A percentile compares a stretch with the other conserved stretches of the same genome.
phyloP scores from a whole-genome alignment of 306 rosid species.

The Vachellia collinsii region DNA sequence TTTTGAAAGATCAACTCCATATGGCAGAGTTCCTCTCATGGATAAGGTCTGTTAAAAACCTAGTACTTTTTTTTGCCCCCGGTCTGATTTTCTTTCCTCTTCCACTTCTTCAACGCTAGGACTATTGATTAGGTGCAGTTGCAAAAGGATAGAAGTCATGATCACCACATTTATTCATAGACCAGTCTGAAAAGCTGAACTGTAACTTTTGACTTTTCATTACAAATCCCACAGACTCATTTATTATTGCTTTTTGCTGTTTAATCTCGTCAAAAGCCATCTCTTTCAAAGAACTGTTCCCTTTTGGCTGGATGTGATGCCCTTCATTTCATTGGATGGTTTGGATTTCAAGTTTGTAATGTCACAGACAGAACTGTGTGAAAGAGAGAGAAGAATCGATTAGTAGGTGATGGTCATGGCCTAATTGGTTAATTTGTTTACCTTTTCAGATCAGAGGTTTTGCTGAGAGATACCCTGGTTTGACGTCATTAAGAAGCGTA shows the following conservation, averaged over 20 bases:
- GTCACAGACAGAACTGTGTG: neutral
- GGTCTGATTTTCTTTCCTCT: conserved; percentile 7
- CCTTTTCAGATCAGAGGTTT: conserved; percentile 70
- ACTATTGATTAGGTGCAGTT: neutral
- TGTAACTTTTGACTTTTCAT: conserved; percentile 49
- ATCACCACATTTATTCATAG: neutral
- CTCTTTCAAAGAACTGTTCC: conserved; percentile 37
- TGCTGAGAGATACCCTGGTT: conserved; percentile 82
- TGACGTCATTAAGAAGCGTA: conserved; percentile 88
- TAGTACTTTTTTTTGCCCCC: neutral
- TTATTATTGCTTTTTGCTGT: conserved; percentile 17
- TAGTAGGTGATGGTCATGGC: conserved; percentile 7
- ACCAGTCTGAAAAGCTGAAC: conserved; percentile 44
- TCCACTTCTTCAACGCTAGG: neutral
- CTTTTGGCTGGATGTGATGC: conserved; percentile 20
- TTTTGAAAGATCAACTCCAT: conserved; percentile 93
- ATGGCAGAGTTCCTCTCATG: conserved; percentile 92
- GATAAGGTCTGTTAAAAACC: conserved; percentile 65
- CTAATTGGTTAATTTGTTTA: neutral
- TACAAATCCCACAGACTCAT: conserved; percentile 18
- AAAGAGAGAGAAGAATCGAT: conserved; percentile 34
- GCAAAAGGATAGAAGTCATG: neutral
- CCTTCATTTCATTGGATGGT: neutral
- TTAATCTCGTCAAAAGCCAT: conserved; percentile 44
- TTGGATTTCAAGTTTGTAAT: neutral